Conservation (phyloP, 1,284 basidiomycete genomes). For the Cutaneotrichosporon arboriforme region DNA sequence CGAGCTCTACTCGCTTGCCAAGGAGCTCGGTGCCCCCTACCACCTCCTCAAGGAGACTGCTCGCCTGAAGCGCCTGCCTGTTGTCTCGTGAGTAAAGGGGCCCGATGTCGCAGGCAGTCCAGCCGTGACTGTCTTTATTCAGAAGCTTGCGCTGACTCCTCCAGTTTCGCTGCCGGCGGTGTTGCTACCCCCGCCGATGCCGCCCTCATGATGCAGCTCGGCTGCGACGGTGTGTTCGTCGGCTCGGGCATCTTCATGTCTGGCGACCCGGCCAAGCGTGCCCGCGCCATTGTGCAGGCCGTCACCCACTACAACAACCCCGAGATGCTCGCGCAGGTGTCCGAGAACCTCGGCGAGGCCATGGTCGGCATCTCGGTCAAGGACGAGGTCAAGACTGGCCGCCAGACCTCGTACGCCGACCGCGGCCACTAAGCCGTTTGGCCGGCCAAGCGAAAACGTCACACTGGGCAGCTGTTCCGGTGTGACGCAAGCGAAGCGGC, state of each 20-base stretch:
- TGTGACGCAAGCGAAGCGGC: no score
- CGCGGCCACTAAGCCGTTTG: slow-evolving; percentile 16
- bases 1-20: slow-evolving; percentile 90
- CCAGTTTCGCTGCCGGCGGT: slow-evolving; percentile 89
- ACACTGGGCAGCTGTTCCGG: no score
- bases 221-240: slow-evolving; percentile 94
- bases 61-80: slow-evolving; percentile 84
- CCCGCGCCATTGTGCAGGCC: slow-evolving; percentile 94
- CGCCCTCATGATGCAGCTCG: slow-evolving; percentile 98
- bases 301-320: slow-evolving; percentile 97
- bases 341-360: slow-evolving; percentile 77
- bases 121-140: no score
- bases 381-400: slow-evolving; percentile 46
- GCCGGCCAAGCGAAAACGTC: no score
- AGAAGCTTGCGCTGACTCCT: neutral
- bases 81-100: slow-evolving; percentile 57
- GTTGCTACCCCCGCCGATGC: slow-evolving; percentile 95
- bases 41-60: slow-evolving; percentile 96
- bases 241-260: slow-evolving; percentile 85
- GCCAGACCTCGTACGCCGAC: slow-evolving; percentile 10
- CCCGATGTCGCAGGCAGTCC: neutral
- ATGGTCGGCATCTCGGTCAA: slow-evolving; percentile 72
- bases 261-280: slow-evolving; percentile 87
- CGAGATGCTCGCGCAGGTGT: slow-evolving; percentile 64
- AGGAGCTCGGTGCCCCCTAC: slow-evolving; percentile 89